Evolutionary conservation across 2,329 filamentous ascomycete genomes (phyloP), one percentile per base, ranked within the genome.

Genomic region (Diaporthe citri): DNA sequence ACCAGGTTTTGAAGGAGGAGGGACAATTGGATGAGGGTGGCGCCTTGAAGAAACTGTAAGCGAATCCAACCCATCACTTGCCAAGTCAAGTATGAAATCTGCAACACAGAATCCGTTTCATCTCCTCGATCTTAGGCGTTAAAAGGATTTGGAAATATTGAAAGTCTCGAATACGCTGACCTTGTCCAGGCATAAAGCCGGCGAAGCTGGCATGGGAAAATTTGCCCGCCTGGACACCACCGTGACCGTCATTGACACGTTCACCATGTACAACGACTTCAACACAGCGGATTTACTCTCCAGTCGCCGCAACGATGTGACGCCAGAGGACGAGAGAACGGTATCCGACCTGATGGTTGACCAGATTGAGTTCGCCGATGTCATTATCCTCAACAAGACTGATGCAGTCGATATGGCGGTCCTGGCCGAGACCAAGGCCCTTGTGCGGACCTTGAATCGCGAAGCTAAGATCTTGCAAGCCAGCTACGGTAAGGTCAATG

Each of bases 321-420:
- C 89, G 7, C 81, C 90, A 0, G 93, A 95, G 77, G 93, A 95
- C 75, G 92, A 95, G 77, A 86, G 93, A 0, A 94, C 92, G 0
- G 93, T 95, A 3, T 94, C 92, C 0, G 93, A 95, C 77, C 86
- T 95, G 0, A 93, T 94, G 88, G 92, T 94, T 0, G 93, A 95
- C 78, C 93, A 95, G 79, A 93, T 95, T 75, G 93, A 95, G 82
- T 95, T 95, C 78, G 92, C 93, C 0, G 92, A 95, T 77, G 92
- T 94, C 9, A 88, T 95, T 20, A 87, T 94, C 4, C 83, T 94
- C 28, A 95, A 95, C 83, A 95, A 95, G 82, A 85, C 89, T 8
- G 92, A 94, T 76, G 89, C 91, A 75, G 90, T 93, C 80, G 28
- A 78, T 9, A 75, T 77, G 43, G 77, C 78, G 0, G 79, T 81